Base-by-base conservation (phyloP, 176 grass and related monocot species). In the Phragmites australis region DNA sequence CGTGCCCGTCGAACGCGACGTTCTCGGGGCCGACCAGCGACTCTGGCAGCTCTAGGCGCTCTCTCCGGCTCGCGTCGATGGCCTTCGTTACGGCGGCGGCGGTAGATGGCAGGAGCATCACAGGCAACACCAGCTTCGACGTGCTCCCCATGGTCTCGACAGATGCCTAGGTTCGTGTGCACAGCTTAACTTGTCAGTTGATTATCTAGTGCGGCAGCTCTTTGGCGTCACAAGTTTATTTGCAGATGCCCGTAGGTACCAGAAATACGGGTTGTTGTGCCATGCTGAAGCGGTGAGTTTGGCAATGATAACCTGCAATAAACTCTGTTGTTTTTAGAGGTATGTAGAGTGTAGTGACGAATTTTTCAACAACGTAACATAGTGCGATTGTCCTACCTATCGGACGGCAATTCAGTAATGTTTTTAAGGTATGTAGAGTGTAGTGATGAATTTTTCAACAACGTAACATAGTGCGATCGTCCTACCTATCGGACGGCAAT, bases 1-100 rank as follows among this genome's bases (percentile, higher is more conserved):
- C 83, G 18, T 18, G 42, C 1, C 58, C 72, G 22, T 85, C 83
- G 74, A 85, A 85, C 9, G 73, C 83, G 52, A 85, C 59, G 63
- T 75, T 79, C 53, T 85, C 83, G 8, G 83, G 83, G 1, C 83
- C 83, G 64, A 22, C 9, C 64, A 43, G 2, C 19, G 64, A 2
- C 13, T 39, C 61, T 1, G 31, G 61, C 61, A 64, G 30, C 6
- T 39, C 31, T 17, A 64, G 61, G 17, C 31, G 31, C 61, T 64
- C 15, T 15, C 16, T 39, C 6, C 16, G 16, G 31, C 31, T 39
- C 0, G 61, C 61, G 60, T 63, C 60, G 60, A 63, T 63, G 60
- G 60, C 23, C 30, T 19, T 37, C 5, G 60, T 6, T 37, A 8
- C 29, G 30, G 29, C 15, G 16, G 60, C 57, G 12, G 57, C 27